phyloP scores from a whole-genome alignment of 768 basidiomycete species.

The Hydnum rufescens region DNA sequence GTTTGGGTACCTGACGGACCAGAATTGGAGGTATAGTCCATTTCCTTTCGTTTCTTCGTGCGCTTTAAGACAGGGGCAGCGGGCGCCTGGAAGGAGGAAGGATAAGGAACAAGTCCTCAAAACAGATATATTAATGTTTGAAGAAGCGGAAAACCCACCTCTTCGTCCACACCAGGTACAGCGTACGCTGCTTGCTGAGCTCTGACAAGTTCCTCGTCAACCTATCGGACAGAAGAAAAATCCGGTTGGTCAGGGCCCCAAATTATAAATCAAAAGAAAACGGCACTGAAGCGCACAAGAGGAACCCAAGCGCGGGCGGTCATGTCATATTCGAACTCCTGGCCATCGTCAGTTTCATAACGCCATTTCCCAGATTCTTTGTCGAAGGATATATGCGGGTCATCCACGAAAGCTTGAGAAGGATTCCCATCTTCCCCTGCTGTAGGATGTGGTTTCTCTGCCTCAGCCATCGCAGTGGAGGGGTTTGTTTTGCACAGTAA shows the following conservation, averaged over 20 bases:
- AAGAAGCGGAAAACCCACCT: conserved; percentile 31
- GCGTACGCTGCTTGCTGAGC: conserved; percentile 94
- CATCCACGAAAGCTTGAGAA: conserved; percentile 45
- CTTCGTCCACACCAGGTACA: conserved; percentile 82
- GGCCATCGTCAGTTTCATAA: conserved; percentile 73
- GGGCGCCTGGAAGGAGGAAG: too few species aligned
- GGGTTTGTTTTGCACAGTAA: too few species aligned
- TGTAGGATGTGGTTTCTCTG: too few species aligned
- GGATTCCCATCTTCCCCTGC: too few species aligned
- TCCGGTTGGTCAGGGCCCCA: conserved; percentile 3
- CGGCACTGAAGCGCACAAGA: conserved; percentile 33
- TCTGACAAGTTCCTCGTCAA: conserved; percentile 71
- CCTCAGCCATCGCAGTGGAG: too few species aligned
- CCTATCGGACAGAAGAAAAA: conserved; percentile 23
- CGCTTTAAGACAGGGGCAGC: conserved; percentile 56
- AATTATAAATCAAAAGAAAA: background rate
- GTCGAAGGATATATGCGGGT: conserved; percentile 70
- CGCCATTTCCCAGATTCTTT: conserved; percentile 61
- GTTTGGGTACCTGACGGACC: conserved; percentile 20
- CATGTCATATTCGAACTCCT: conserved; percentile 78
- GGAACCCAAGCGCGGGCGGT: conserved; percentile 64
- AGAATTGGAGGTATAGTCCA: conserved; percentile 46
- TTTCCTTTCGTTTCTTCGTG: conserved; percentile 43
- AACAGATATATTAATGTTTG: conserved; percentile 12
- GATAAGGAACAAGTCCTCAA: conserved; percentile 8